These are phyloP conservation scores for Pichia sp. DNA, from an alignment of 1,139 yeast species.

Conservation along the genomic window DNA sequence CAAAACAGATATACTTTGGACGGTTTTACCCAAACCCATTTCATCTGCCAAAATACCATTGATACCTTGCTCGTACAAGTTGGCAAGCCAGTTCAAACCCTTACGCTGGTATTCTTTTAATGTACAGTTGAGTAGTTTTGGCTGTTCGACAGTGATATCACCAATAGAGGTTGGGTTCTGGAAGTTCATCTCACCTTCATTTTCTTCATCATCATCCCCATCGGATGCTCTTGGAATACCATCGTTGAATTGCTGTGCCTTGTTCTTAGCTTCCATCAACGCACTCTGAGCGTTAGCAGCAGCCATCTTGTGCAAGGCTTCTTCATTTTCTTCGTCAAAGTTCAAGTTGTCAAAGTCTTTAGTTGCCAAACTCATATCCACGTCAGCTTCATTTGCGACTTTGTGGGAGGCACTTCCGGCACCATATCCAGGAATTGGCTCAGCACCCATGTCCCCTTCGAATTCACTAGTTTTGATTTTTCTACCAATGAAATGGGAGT, in stretches of 20 bases:
- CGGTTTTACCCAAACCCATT: conserved; percentile 98
- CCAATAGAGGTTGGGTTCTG: conserved; percentile 95
- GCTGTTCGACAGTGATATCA: conserved; percentile 79
- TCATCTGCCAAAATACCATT: conserved; percentile 98
- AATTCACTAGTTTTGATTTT: conserved; percentile 85
- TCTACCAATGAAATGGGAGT: conserved; percentile 93
- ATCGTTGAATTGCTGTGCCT: conserved; percentile 65
- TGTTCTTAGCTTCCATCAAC: conserved; percentile 66
- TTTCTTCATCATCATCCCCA: conserved; percentile 44
- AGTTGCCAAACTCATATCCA: conserved; percentile 33
- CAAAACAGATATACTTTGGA: conserved; percentile 90
- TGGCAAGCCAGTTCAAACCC: conserved; percentile 96
- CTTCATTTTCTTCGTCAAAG: conserved; percentile 89
- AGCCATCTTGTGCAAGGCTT: conserved; percentile 70
- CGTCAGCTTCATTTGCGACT: conserved; percentile 27
- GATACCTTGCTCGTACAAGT: conserved; percentile 94
- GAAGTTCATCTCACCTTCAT: conserved; percentile 80
- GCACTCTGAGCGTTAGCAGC: conserved; percentile 94
- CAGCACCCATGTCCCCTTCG: conserved; percentile 57
- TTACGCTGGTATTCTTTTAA: conserved; percentile 93
- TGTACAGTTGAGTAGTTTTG: conserved; percentile 83
- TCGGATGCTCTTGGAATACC: conserved; percentile 19
- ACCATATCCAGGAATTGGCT: conserved; percentile 11
- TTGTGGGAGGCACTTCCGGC: conserved; percentile 20
- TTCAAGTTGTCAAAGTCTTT: conserved; percentile 64